Evolutionary conservation across 2,329 filamentous ascomycete genomes (phyloP), one percentile per base, ranked within the genome.

Genomic region (Aspergillus oerlinghausenensis): DNA sequence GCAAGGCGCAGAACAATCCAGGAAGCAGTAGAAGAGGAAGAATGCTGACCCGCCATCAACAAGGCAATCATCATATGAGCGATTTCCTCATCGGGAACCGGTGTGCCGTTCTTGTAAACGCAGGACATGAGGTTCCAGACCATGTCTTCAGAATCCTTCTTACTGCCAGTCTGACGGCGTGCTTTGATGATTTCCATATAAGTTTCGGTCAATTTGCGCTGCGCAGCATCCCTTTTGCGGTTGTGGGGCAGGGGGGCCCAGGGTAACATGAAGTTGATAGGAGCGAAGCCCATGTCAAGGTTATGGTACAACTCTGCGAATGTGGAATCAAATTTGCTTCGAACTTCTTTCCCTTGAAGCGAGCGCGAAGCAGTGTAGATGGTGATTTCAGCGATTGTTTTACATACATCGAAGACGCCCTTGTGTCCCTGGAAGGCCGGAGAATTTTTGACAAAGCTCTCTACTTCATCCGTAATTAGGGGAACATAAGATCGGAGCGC

Each of bases 51-150:
- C 57, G 90, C 91, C 90, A 96, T 95, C 60, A 96, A 84, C 23
- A 96, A 82, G 5, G 90, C 90, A 74, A 96, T 96, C 89, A 96
- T 93, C 84, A 96, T 93, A 76, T 94, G 88, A 23, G 91, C 90
- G 57, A 95, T 84, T 74, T 96, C 90, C 67, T 88, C 82, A 69
- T 96, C 91, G 17, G 91, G 88, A n/a, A 95, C 82, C 5, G 80
- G 80, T 42, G 79, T 85, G 64, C 90, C 91, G 65, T 93, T 84
- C 79, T 95, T 96, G 83, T 96, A 96, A 25, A 79, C 82, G 66
- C 87, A 90, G 65, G 85, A 85, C 90, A 95, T 94, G 62, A 96
- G 78, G 69, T 94, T 91, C 85, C 88, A 92, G 75, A 96, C 92
- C 82, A 96, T 95, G 75, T 96, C 91, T 57, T 83, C 77, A 51